Conservation (phyloP, 495 filamentous ascomycete species). For the Saxophila tyrrhenica region DNA sequence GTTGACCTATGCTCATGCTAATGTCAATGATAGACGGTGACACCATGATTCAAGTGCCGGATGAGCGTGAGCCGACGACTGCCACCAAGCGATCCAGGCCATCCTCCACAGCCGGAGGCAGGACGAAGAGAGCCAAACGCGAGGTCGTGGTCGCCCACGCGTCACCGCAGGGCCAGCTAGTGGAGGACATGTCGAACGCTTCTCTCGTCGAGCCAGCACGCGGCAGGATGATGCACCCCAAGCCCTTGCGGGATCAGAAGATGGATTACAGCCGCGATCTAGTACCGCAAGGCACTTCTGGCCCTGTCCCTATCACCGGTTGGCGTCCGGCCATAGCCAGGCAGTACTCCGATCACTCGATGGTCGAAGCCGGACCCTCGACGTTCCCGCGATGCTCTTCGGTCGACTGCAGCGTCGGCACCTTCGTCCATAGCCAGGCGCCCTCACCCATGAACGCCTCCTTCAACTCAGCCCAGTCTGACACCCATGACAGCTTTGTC, state of each 20-base stretch:
- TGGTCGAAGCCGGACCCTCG: background rate
- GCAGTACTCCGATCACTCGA: background rate
- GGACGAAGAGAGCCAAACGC: background rate
- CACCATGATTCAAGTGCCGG: background rate
- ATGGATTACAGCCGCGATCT: background rate
- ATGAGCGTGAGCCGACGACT: background rate
- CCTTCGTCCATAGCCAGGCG: background rate
- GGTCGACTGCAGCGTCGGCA: background rate
- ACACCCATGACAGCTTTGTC: background rate
- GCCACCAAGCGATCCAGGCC: background rate
- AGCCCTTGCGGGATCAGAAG: background rate
- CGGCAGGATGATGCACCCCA: background rate
- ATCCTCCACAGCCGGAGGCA: background rate
- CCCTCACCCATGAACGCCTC: background rate
- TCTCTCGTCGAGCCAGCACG: background rate
- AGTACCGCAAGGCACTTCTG: background rate
- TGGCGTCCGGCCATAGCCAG: background rate
- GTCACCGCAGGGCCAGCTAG: background rate
- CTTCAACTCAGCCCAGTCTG: background rate
- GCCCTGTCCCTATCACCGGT: background rate
- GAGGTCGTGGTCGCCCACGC: background rate
- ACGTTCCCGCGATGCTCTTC: background rate
- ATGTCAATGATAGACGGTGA: background rate
- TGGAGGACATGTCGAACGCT: background rate
- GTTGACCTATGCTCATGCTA: background rate